phyloP scores from a whole-genome alignment of 805 yeast genomes.

The Candida insectalens region DNA sequence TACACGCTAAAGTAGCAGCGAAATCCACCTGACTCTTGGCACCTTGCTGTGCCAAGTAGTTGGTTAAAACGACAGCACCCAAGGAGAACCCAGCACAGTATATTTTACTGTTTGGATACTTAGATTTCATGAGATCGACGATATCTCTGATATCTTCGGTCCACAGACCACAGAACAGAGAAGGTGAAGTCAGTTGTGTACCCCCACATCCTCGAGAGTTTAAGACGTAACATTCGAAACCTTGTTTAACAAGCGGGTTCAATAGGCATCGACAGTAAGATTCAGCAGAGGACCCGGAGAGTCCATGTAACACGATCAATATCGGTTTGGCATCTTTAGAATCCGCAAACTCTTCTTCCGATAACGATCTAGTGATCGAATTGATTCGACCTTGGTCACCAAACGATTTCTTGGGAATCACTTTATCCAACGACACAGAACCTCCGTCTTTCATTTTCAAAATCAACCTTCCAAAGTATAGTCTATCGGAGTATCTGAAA shows the following conservation, averaged over 20 bases:
- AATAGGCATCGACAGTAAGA: slow-evolving; percentile 58
- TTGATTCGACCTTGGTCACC: slow-evolving; percentile 11
- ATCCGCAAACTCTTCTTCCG: slow-evolving; percentile 32
- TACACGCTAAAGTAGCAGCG: slow-evolving; percentile 53
- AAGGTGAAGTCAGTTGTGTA: slow-evolving; percentile 57
- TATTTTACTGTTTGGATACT: slow-evolving; percentile 54
- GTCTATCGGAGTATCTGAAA: slow-evolving; percentile 38
- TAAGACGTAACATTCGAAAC: slow-evolving; percentile 59
- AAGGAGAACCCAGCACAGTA: slow-evolving; percentile 72
- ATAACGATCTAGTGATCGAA: slow-evolving; percentile 42
- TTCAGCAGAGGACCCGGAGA: slow-evolving; percentile 83
- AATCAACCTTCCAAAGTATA: slow-evolving; percentile 69
- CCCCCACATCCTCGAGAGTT: slow-evolving; percentile 74
- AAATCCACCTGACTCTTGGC: slow-evolving; percentile 36
- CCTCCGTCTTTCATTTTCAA: slow-evolving; percentile 57
- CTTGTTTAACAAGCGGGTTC: slow-evolving; percentile 24
- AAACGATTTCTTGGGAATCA: slow-evolving; percentile 33
- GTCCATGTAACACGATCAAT: slow-evolving; percentile 61
- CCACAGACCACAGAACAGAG: slow-evolving; percentile 62
- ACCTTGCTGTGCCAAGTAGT: slow-evolving; percentile 62
- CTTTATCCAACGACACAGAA: slow-evolving; percentile 67
- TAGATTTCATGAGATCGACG: slow-evolving; percentile 36
- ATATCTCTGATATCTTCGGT: slow-evolving; percentile 58
- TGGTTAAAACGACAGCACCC: slow-evolving; percentile 65
- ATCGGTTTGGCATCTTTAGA: slow-evolving; percentile 39